These are phyloP conservation scores for Musa acuminata DNA, from an alignment of 176 grass and related monocot species.

Conservation along the genomic window DNA sequence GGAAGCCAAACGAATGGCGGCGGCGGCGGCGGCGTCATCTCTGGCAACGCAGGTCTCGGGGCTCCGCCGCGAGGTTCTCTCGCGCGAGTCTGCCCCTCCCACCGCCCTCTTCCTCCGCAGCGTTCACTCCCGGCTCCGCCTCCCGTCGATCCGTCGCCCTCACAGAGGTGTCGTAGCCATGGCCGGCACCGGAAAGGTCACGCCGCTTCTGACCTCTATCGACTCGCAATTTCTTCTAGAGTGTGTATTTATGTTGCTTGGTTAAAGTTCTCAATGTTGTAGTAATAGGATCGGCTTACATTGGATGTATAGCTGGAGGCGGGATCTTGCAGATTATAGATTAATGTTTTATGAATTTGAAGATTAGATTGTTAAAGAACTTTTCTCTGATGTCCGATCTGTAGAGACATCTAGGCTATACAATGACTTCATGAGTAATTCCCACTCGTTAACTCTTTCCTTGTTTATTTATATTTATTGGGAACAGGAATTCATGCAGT, in stretches of 20 bases:
- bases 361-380: not conserved
- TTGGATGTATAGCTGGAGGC: not conserved
- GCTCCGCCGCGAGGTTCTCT: constrained; percentile 21
- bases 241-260: not conserved
- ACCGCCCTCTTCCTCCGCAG: constrained; percentile 15
- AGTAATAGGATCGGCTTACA: not conserved
- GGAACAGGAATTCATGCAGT: no score
- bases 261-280: not conserved
- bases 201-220: not conserved
- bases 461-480: not conserved
- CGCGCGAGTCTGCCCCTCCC: constrained; percentile 7
- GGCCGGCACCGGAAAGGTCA: constrained; percentile 96
- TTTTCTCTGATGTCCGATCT: not conserved
- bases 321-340: not conserved
- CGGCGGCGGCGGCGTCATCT: constrained; percentile 55
- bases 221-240: not conserved
- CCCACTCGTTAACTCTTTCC: not conserved
- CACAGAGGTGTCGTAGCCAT: constrained; percentile 69
- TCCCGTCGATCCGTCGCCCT: constrained; percentile 33
- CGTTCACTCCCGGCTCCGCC: constrained; percentile 35
- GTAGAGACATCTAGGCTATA: not conserved
- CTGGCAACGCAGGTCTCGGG: constrained; percentile 48
- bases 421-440: not conserved
- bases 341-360: not conserved
- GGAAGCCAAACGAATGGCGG: constrained; percentile 1